Conservation (phyloP, 176 grass and related monocot species). For the Sorghum bicolor region DNA sequence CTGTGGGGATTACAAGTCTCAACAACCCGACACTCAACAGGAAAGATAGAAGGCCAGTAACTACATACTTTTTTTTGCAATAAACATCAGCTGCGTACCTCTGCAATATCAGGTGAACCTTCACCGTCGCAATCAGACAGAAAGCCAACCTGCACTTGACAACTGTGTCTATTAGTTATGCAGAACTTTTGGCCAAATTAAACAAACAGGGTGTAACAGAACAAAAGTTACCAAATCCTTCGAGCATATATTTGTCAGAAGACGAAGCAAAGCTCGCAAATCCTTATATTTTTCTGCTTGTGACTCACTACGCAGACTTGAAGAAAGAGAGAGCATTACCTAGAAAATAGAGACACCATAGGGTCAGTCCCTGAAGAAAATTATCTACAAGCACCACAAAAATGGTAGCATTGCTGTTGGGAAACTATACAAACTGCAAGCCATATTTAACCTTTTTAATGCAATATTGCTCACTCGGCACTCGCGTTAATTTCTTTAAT, state of each 20-base stretch:
- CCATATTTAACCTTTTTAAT: background rate
- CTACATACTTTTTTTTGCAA: constrained; percentile 1
- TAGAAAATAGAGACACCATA: constrained; percentile 46
- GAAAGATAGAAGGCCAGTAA: background rate
- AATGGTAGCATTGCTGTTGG: background rate
- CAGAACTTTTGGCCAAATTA: constrained; percentile 16
- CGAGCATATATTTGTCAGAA: constrained; percentile 96
- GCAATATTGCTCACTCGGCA: background rate
- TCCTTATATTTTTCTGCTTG: constrained; percentile 99
- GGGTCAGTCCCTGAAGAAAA: constrained; percentile 10
- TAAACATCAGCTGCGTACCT: constrained; percentile 49
- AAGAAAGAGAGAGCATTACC: constrained; percentile 85
- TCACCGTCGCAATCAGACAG: constrained; percentile 47
- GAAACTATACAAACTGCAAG: constrained; percentile 26
- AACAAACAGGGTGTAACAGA: constrained; percentile 5
- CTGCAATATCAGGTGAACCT: constrained; percentile 83
- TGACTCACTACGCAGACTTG: constrained; percentile 75
- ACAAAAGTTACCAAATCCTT: constrained; percentile 80
- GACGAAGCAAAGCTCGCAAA: constrained; percentile 92
- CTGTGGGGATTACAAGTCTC: background rate
- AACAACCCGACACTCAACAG: constrained; percentile 1
- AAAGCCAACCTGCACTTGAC: constrained; percentile 86
- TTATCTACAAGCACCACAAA: background rate
- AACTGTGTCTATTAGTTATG: constrained; percentile 34
- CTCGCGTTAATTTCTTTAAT: background rate